These are phyloP conservation scores for Mrakia blollopis DNA, from an alignment of 768 basidiomycete genomes.

Conservation along the genomic window DNA sequence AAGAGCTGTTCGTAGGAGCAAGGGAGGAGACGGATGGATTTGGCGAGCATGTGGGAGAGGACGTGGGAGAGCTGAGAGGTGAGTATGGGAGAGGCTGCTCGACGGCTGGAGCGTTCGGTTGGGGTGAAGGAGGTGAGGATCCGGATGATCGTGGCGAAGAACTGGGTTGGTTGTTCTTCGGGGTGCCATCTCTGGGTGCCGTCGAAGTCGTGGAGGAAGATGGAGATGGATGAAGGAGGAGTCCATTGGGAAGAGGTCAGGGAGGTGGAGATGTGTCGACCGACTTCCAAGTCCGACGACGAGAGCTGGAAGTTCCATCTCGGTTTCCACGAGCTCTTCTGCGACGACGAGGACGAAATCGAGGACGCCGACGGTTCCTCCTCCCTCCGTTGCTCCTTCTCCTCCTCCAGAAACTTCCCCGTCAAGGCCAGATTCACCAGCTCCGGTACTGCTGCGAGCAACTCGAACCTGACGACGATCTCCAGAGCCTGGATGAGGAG, in stretches of 20 bases:
- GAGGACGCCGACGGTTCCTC: neutral
- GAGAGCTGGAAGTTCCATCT: neutral
- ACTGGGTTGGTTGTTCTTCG: neutral
- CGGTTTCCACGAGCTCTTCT: neutral
- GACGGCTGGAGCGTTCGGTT: neutral
- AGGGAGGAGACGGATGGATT: neutral
- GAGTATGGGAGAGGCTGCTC: neutral
- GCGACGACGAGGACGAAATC: neutral
- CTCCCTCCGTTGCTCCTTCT: too few relatives aligned
- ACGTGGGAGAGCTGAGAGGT: neutral
- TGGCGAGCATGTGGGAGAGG: conserved; percentile 13
- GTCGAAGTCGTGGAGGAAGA: too few relatives aligned
- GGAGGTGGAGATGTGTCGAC: neutral
- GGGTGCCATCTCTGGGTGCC: too few relatives aligned
- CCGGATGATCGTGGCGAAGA: neutral
- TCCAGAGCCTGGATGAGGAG: neutral
- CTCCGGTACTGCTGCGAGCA: conserved; percentile 5
- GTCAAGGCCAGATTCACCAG: conserved; percentile 8
- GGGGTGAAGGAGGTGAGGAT: neutral
- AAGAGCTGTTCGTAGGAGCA: neutral
- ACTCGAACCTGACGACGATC: neutral
- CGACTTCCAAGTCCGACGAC: neutral
- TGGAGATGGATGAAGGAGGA: neutral
- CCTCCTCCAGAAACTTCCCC: neutral
- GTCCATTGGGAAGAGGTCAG: neutral